Conservation (phyloP, 768 basidiomycete genomes). For the Lentinula guzmanii region DNA sequence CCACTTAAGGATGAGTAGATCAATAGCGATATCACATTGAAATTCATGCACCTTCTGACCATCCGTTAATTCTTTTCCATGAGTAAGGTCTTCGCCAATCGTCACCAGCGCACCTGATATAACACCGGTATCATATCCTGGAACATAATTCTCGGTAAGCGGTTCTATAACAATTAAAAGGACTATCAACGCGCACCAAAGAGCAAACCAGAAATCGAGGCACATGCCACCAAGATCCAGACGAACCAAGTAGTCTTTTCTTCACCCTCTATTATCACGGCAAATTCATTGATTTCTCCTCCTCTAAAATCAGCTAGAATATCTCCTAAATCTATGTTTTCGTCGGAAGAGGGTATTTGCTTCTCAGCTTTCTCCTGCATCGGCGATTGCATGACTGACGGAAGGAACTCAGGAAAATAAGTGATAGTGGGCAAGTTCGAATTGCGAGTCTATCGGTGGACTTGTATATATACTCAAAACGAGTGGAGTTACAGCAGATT, state of each 20-base stretch:
- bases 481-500: not conserved
- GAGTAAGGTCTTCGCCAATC: constrained; percentile 53
- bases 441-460: not conserved
- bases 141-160: not conserved
- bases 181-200: constrained; percentile 46
- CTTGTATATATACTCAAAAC: not conserved
- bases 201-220: constrained; percentile 70
- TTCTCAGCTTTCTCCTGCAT: not conserved
- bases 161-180: not conserved
- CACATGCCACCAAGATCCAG: constrained; percentile 69
- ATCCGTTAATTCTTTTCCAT: constrained; percentile 43
- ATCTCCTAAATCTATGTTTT: not conserved
- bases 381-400: not conserved
- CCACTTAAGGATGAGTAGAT: not conserved
- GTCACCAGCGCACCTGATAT: constrained; percentile 78
- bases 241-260: constrained; percentile 68
- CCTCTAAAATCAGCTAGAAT: constrained; percentile 19
- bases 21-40: not conserved
- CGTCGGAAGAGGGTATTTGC: not conserved
- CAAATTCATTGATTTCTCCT: constrained; percentile 55
- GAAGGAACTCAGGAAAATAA: not conserved
- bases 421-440: not conserved
- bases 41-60: constrained; percentile 48
- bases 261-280: constrained; percentile 58
- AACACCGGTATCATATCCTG: constrained; percentile 79